Conservation (phyloP, 352 stramenopile genomes). For the Ophiocytium majus region DNA sequence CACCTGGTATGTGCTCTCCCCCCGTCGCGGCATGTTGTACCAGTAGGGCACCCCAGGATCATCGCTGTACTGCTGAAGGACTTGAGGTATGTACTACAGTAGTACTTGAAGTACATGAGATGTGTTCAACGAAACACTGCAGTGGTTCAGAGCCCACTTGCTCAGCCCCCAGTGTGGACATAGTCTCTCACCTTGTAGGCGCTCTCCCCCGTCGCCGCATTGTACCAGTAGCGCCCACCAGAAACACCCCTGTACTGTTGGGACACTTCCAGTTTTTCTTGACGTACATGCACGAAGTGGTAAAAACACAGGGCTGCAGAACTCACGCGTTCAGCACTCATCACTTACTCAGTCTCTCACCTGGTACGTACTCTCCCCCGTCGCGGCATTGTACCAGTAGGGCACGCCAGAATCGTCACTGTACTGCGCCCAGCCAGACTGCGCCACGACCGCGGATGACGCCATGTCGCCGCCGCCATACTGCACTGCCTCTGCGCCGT, state of each 20-base stretch:
- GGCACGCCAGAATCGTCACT: conserved; percentile 37
- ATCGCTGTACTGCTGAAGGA: not conserved
- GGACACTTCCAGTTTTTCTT: not conserved
- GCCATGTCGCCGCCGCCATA: not conserved
- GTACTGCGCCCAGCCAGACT: conserved; percentile 42
- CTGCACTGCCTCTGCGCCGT: not conserved
- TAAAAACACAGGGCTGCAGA: not conserved
- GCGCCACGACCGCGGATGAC: not conserved
- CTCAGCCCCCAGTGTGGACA: no score
- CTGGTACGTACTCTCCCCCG: conserved; percentile 46
- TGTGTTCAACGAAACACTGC: not conserved
- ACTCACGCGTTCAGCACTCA: not conserved
- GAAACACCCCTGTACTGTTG: not conserved
- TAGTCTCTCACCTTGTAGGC: no score
- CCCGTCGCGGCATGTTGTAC: no score
- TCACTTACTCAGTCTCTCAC: not conserved
- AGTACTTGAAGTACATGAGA: no score
- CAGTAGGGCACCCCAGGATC: not conserved
- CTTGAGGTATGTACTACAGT: no score
- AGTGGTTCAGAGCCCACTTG: not conserved
- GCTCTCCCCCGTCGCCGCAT: not conserved
- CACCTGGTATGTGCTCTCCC: no score
- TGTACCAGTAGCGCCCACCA: not conserved
- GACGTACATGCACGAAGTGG: not conserved
- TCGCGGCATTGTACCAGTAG: conserved; percentile 53